Conservation (phyloP, 768 basidiomycete species). For the Russula sp. region DNA sequence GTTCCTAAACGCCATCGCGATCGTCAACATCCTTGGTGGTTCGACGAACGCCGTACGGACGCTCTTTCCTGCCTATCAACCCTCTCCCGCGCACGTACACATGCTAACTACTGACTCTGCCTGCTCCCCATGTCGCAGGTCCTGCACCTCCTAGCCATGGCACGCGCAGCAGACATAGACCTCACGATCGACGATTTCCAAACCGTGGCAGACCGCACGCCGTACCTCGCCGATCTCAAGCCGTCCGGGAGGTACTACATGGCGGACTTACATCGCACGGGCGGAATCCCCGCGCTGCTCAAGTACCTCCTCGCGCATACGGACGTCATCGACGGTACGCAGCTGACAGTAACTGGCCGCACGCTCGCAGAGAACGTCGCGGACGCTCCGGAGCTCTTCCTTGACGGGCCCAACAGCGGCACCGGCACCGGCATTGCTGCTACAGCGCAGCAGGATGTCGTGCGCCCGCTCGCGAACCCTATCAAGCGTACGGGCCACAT, state of each 20-base stretch:
- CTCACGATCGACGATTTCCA: slow-evolving; percentile 88
- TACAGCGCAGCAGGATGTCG: slow-evolving; percentile 51
- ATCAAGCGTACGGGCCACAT: slow-evolving; percentile 87
- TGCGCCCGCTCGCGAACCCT: slow-evolving; percentile 67
- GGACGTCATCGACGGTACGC: slow-evolving; percentile 73
- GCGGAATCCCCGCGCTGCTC: slow-evolving; percentile 79
- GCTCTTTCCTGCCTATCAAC: background rate
- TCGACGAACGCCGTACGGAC: slow-evolving; percentile 74
- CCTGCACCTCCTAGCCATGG: slow-evolving; percentile 80
- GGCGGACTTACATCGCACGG: slow-evolving; percentile 85
- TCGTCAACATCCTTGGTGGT: slow-evolving; percentile 78
- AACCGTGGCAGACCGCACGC: slow-evolving; percentile 70
- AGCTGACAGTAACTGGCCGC: slow-evolving; percentile 88
- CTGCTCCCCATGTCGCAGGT: slow-evolving; percentile 45
- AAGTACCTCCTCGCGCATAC: slow-evolving; percentile 81
- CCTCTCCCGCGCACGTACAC: background rate
- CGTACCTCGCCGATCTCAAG: slow-evolving; percentile 82
- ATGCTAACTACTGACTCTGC: background rate
- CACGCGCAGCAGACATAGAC: slow-evolving; percentile 70
- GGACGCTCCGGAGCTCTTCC: slow-evolving; percentile 71
- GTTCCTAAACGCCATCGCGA: slow-evolving; percentile 80
- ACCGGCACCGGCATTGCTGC: background rate
- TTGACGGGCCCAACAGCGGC: slow-evolving; percentile 31
- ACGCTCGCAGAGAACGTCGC: slow-evolving; percentile 84
- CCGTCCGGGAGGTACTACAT: slow-evolving; percentile 86